Conservation (phyloP, 441 rosid genomes). For the Gossypium schwendimanii region DNA sequence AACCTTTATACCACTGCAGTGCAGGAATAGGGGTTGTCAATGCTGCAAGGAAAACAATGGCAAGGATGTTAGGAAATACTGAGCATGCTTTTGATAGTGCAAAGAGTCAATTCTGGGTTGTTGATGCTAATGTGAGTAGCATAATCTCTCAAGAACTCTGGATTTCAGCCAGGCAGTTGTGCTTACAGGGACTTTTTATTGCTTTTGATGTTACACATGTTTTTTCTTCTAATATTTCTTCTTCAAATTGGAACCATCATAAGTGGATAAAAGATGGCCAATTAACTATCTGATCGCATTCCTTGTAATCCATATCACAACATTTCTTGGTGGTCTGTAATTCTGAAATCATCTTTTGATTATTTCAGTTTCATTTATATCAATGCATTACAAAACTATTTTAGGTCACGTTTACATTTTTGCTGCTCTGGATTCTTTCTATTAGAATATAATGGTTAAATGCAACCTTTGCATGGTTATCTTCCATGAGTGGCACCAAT, state of each 20-base stretch:
- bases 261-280: slow-evolving; percentile 1
- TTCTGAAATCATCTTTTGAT: not conserved
- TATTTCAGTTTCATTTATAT: not conserved
- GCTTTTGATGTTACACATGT: not conserved
- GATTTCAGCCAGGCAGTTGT: not conserved
- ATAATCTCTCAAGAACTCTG: not conserved
- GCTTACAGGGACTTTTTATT: slow-evolving; percentile 5
- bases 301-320: not conserved
- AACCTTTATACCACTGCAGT: slow-evolving; percentile 40
- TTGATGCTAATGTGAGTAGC: slow-evolving; percentile 78
- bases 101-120: slow-evolving; percentile 94
- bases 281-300: not conserved
- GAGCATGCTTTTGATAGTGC: slow-evolving; percentile 88
- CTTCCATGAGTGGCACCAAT: not conserved
- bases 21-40: slow-evolving; percentile 98
- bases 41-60: slow-evolving; percentile 98
- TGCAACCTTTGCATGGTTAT: not conserved
- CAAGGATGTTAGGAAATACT: slow-evolving; percentile 89
- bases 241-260: not conserved
- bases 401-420: slow-evolving; percentile 4
- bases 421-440: not conserved
- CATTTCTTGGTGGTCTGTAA: not conserved
- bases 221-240: not conserved
- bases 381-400: not conserved
- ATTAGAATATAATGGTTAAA: slow-evolving; percentile 9